A percentile compares a stretch with the other conserved stretches of the same genome.
Evolutionary conservation across 345 rosid genomes (phyloP).

Genomic region (Eucalyptus victrix): DNA sequence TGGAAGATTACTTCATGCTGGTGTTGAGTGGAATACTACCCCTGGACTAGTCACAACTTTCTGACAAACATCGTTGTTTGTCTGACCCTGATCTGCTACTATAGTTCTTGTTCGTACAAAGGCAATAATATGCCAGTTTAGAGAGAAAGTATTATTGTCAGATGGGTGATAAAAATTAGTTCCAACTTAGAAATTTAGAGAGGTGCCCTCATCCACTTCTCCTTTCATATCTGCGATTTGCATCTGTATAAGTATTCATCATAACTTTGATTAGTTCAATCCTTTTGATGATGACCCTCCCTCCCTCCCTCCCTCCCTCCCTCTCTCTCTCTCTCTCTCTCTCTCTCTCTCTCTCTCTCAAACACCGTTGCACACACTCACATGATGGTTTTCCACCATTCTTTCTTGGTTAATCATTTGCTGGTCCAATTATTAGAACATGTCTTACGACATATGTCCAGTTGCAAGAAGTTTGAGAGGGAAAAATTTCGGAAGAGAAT

Average conservation of each 20-base stretch:
- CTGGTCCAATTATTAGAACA: not conserved
- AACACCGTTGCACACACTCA: not conserved
- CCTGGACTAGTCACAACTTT: not conserved
- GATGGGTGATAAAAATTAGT: not conserved
- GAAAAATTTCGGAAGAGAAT: not conserved
- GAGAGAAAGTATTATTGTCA: not conserved
- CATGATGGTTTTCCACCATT: not conserved
- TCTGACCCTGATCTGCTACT: not conserved
- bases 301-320: accelerated
- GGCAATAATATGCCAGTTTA: not conserved
- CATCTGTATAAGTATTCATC: not conserved
- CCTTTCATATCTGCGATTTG: not conserved
- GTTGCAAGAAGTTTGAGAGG: not conserved
- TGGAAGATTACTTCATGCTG: not conserved
- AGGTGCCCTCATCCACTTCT: not conserved
- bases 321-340: not conserved
- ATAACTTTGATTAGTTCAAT: not conserved
- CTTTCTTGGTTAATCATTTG: not conserved
- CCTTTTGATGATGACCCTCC: not conserved
- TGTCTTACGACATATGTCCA: not conserved
- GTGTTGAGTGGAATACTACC: not conserved
- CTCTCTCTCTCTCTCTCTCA: not conserved
- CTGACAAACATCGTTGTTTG: not conserved
- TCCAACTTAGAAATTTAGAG: not conserved
- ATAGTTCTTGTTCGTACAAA: not conserved